Percentiles rank a stretch among this genome's conserved stretches.
phyloP scores from a whole-genome alignment of 352 stramenopile species.

The Globisporangium okanoganense region DNA sequence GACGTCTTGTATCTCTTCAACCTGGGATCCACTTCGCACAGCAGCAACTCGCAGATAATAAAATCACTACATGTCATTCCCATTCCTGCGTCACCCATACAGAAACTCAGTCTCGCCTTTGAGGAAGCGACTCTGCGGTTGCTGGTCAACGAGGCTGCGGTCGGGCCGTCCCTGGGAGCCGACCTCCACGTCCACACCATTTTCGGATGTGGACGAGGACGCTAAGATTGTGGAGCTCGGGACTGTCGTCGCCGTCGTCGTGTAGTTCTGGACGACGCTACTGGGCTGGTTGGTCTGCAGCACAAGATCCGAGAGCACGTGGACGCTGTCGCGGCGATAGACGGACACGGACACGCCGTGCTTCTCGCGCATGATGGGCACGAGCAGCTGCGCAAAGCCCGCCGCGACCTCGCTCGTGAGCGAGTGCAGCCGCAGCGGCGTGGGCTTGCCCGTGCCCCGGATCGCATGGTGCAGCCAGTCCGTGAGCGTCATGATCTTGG shows the following conservation, averaged over 20 bases:
- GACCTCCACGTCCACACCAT: conserved; percentile 7
- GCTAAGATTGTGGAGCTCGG: neutral
- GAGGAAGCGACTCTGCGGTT: conserved; percentile 28
- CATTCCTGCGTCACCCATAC: conserved; percentile 28
- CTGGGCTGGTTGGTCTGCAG: conserved; percentile 33
- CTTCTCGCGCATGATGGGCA: conserved; percentile 61
- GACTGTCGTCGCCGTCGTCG: conserved; percentile 11
- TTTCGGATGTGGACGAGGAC: neutral
- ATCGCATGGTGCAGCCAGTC: conserved; percentile 67
- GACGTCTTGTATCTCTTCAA: no score
- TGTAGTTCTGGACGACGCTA: conserved; percentile 23
- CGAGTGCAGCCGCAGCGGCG: conserved; percentile 35
- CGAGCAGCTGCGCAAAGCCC: conserved; percentile 61
- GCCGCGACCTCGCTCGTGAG: conserved; percentile 53
- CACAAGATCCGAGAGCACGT: conserved; percentile 58
- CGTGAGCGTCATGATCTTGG: conserved; percentile 45
- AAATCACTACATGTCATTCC: neutral
- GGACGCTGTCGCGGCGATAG: conserved; percentile 49
- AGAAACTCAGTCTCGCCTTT: conserved; percentile 45
- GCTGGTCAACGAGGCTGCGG: conserved; percentile 1
- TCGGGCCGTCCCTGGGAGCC: neutral
- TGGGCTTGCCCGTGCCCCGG: conserved; percentile 38
- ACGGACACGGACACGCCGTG: conserved; percentile 61
- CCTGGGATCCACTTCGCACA: no score
- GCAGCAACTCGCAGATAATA: neutral